Evolutionary conservation across 352 stramenopile genomes (phyloP), one percentile per base, ranked within the genome.

Genomic region (Thraustochytrium striatum): DNA sequence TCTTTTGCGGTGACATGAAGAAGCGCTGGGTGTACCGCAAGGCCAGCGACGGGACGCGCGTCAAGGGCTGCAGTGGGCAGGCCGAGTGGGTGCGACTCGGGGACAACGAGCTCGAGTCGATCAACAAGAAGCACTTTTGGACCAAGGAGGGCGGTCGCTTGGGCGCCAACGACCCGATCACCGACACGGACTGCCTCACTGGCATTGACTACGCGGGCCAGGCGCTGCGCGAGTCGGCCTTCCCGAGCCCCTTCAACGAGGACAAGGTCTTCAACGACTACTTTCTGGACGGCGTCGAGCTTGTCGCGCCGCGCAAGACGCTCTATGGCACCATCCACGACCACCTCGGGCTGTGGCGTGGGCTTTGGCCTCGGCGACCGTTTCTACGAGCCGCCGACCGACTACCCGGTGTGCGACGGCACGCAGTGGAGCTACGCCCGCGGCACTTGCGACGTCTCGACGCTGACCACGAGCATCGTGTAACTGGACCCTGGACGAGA

Each of bases 111-210:
- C 8, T n/a, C 9, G 33, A 30, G 25, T 36, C 55, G 55, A 30
- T 62, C 25, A 62, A 62, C 55, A 16, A 9, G 25, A 25, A 62
- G 55, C 55, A 62, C 32, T 62, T 62, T 62, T 36, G 55, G 55
- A 25, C 8, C 25, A n/a, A 9, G 55, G 55, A 62, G 9, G 55
- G 55, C 9, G 25, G 13, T 13, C 55, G 33, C 25, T n/a, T 62
- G 9, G 9, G 9, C 25, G 55, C 25, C 9, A 38, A 30, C 55
- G 55, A 62, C 9, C 25, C 32, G 25, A 30, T 36, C 55, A 62
- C 8, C 9, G n/a, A 25, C 55, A 62, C 55, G 25, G 55, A 62
- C 25, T 62, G 55, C 55, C 55, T 62, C 9, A 25, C 9, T 9
- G 55, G 55, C 9, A 25, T 62, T 9, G n/a, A 62, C n/a, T 62